Percentiles rank a stretch among this genome's conserved stretches.
These are phyloP conservation scores for Cutaneotrichosporon sp. DNA, from an alignment of 1,284 basidiomycete species.

Conservation along the genomic window DNA sequence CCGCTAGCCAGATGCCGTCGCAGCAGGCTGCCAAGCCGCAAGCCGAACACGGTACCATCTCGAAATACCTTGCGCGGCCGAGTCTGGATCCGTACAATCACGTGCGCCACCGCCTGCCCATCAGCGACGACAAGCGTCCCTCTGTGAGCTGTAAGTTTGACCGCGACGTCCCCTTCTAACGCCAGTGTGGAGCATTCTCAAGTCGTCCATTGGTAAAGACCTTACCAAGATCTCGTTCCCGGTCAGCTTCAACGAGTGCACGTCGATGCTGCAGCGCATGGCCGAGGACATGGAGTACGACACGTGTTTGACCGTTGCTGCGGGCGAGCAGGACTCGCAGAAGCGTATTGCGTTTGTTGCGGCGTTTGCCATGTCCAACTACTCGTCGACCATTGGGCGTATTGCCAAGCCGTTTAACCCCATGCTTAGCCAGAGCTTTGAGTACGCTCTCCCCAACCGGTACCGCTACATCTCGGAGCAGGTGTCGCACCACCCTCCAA, in stretches of 20 bases:
- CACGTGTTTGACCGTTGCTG: slow-evolving; percentile 74
- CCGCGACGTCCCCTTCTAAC: slow-evolving; percentile 5
- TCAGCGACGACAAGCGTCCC: slow-evolving; percentile 75
- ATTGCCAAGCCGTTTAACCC: slow-evolving; percentile 92
- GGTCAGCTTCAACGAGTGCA: slow-evolving; percentile 93
- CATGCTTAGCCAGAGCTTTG: slow-evolving; percentile 76
- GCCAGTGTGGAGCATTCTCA: slow-evolving; percentile 83
- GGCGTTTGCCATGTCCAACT: slow-evolving; percentile 95
- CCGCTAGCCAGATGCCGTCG: no score
- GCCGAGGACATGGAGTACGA: slow-evolving; percentile 93
- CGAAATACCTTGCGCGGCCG: slow-evolving; percentile 49
- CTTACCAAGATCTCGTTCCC: slow-evolving; percentile 90
- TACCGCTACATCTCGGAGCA: slow-evolving; percentile 93
- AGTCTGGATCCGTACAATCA: slow-evolving; percentile 67
- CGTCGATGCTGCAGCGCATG: slow-evolving; percentile 80
- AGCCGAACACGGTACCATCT: slow-evolving; percentile 15
- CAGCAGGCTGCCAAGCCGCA: background rate
- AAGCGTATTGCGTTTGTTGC: slow-evolving; percentile 87
- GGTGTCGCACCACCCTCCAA: slow-evolving; percentile 93
- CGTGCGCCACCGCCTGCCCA: slow-evolving; percentile 62
- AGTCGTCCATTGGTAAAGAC: slow-evolving; percentile 95
- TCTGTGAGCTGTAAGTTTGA: slow-evolving; percentile 61
- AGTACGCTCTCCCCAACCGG: slow-evolving; percentile 83
- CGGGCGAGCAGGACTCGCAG: slow-evolving; percentile 67
- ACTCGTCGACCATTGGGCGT: slow-evolving; percentile 88